Base-by-base conservation (phyloP, 2,329 filamentous ascomycete species). In the Passalora sequoiae region DNA sequence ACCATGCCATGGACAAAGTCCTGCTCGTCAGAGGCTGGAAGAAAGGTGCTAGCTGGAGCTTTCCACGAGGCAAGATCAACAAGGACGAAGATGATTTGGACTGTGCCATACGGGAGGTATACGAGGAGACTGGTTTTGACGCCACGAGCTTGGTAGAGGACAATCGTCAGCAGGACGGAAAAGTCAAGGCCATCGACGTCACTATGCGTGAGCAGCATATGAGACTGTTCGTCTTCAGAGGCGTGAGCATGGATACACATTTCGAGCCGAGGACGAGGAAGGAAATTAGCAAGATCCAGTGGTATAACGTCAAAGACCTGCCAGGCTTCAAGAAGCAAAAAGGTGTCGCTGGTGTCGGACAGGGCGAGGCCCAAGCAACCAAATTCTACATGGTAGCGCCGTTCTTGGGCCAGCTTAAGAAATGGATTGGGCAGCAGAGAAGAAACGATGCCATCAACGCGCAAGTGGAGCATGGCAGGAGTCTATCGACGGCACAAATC, bases 351-450 rank as follows among this genome's bases (percentile, higher is more conserved):
- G 75, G 79, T 33, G 75, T 83, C 24, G 38, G 69, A 66, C 10
- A 65, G 70, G 10, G 73, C 76, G 73, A 77, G 9, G 67, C 78
- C 9, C 86, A 84, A 55, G 81, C 81, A 29, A 89, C 86, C 64
- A 96, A 91, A 60, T 97, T 96, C 64, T 98, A 96, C 68, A 96
- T 97, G 87, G 92, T 98, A 13, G 89, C 89, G 0, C 89, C 91
- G 0, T 98, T 98, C 61, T 72, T 97, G 42, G 81, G 81, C 1
- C 85, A 81, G 4, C 68, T 98, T 37, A 89, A 88, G 66, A 88
- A 87, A 63, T 97, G 89, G 89, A 88, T 97, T 35, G 72, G 80
- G n/a, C 78, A 84, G 51, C 87, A 94, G 67, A 84, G 80, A 70
- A 89, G 83, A 67, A 73, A 76, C n/a, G 85, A 86, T 55, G 43